Evolutionary conservation across 352 stramenopile species (phyloP).

Genomic region (Phytophthora palmivora): DNA sequence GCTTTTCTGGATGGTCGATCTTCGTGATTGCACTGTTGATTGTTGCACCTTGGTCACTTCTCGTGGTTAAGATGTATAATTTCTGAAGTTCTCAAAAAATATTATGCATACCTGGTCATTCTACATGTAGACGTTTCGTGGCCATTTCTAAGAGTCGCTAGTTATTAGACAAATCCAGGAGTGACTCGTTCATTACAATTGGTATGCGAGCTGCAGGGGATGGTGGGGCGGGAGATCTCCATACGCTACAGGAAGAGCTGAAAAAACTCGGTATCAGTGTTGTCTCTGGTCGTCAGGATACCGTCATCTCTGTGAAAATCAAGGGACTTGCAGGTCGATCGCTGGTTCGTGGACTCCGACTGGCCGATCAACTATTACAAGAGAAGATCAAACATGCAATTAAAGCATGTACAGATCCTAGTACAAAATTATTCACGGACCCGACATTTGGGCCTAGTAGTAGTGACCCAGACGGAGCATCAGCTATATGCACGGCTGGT

Average conservation of each 20-base stretch:
- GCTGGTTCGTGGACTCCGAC: conserved; percentile 56
- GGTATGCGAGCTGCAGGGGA: conserved; percentile 25
- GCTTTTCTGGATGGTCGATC: conserved; percentile 17
- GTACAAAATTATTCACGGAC: conserved; percentile 73
- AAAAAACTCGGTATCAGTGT: conserved; percentile 82
- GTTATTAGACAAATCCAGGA: conserved; percentile 5
- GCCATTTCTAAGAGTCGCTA: conserved; percentile 18
- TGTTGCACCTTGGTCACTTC: conserved; percentile 11
- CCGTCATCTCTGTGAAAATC: conserved; percentile 79
- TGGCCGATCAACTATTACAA: conserved; percentile 78
- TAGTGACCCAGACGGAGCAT: conserved; percentile 60
- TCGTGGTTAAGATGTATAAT: conserved; percentile 3
- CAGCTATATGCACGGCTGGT: conserved; percentile 74
- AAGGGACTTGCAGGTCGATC: conserved; percentile 70
- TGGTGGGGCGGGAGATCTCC: conserved; percentile 39
- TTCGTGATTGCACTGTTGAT: conserved; percentile 3
- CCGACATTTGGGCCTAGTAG: conserved; percentile 80
- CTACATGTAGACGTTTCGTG: conserved; percentile 10
- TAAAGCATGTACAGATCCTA: conserved; percentile 51
- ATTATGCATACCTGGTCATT: no score
- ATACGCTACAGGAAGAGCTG: conserved; percentile 77
- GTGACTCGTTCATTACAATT: conserved; percentile 28
- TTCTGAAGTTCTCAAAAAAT: no score
- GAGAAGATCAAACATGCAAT: conserved; percentile 78
- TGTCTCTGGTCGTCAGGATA: conserved; percentile 78